Evolutionary conservation across 257 asterid genomes (phyloP).

Genomic region (Sherardia arvensis): DNA sequence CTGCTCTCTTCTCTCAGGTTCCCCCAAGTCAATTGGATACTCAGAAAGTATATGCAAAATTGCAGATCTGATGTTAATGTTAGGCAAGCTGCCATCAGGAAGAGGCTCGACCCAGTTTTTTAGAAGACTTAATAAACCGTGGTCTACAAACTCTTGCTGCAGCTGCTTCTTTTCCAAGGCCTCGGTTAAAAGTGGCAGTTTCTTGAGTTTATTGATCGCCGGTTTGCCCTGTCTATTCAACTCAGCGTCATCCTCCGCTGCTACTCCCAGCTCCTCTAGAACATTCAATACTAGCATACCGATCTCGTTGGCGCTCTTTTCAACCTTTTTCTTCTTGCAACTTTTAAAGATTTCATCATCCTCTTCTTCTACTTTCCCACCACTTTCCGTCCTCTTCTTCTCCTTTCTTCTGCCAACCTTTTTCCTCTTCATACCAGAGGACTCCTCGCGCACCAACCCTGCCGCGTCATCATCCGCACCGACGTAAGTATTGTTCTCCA

Average conservation of each 20-base stretch:
- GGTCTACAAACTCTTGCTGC: constrained; percentile 91
- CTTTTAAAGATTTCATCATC: constrained; percentile 86
- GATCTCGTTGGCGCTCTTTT: constrained; percentile 88
- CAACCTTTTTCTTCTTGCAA: constrained; percentile 75
- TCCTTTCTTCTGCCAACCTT: constrained; percentile 38
- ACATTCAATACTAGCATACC: constrained; percentile 75
- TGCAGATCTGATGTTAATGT: constrained; percentile 83
- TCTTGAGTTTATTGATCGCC: constrained; percentile 78
- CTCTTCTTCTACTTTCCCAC: constrained; percentile 47
- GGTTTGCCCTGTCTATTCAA: constrained; percentile 75
- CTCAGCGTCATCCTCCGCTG: constrained; percentile 93
- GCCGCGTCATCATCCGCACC: constrained; percentile 29
- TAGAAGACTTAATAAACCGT: constrained; percentile 73
- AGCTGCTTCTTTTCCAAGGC: constrained; percentile 90
- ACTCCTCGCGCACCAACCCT: constrained; percentile 45
- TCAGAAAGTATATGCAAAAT: constrained; percentile 71
- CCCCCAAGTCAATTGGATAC: constrained; percentile 90
- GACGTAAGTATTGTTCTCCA: too few species aligned
- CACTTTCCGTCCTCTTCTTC: constrained; percentile 36
- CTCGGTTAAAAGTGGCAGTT: constrained; percentile 77
- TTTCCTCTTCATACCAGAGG: constrained; percentile 47
- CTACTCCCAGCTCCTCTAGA: constrained; percentile 93
- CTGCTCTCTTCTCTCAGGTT: constrained; percentile 70
- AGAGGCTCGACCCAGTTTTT: constrained; percentile 94
- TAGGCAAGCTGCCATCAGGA: constrained; percentile 97